These are phyloP conservation scores for Apostasia ramifera DNA, from an alignment of 106 monocot genomes.

Conservation along the genomic window DNA sequence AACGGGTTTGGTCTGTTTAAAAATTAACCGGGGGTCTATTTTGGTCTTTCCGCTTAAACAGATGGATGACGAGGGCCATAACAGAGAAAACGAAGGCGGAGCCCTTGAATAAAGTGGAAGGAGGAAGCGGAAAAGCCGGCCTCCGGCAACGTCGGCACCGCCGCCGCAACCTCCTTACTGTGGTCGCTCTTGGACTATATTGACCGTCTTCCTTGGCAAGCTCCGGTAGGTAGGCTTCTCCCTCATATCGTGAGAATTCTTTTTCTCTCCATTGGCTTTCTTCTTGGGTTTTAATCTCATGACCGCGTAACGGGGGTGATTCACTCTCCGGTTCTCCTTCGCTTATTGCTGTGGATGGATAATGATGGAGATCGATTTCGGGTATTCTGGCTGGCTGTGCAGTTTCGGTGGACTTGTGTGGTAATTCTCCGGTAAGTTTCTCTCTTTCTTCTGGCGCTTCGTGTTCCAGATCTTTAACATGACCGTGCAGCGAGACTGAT, in stretches of 20 bases:
- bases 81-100: constrained; percentile 3
- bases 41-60: not conserved
- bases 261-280: not conserved
- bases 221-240: not conserved
- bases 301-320: not conserved
- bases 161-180: not conserved
- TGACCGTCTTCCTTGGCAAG: not conserved
- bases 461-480: not conserved
- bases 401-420: not conserved
- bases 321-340: not conserved
- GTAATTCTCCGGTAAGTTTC: not conserved
- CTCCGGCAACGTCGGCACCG: not conserved
- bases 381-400: not conserved
- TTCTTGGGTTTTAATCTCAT: not conserved
- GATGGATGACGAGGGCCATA: constrained; percentile 8
- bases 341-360: not conserved
- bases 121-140: constrained; percentile 2
- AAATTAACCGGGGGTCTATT: no score
- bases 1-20: no score
- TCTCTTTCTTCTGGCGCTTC: not conserved
- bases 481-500: no score
- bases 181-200: not conserved
- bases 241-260: not conserved
- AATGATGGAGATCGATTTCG: not conserved
- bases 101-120: not conserved